Evolutionary conservation across 768 basidiomycete species (phyloP), one percentile per base, ranked within the genome.

Genomic region (Suillus occidentalis): DNA sequence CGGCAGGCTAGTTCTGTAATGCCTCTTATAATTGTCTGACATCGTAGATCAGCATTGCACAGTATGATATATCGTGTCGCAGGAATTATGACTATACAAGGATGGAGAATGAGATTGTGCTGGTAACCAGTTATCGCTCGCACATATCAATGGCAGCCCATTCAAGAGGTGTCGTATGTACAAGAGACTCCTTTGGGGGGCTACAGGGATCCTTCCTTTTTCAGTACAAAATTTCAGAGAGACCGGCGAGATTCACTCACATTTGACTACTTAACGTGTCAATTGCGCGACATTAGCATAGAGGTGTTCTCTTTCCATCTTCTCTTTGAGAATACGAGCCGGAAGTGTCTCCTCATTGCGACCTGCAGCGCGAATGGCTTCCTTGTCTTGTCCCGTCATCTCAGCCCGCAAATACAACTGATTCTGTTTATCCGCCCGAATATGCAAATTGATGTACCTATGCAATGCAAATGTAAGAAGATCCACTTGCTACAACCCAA

Each of bases 361-460:
- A 1, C 42, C 34, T 18, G 45, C 64, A n/a, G 34, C 61, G 12
- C 60, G 57, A 20, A 70, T 49, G 3, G 65, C 63, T 12, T 16
- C 55, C 28, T 67, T 70, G 36, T 70, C 69, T 37, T 45, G n/a
- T 7, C 65, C 66, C 22, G 66, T 70, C 47, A 70, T 70, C 37
- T 70, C 69, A 13, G 58, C 28, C 3, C 64, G 66, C 4, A 68
- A 43, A 40, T 56, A 63, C 39, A 70, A 13, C 39, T 70, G 34
- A 12, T 70, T 70, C 59, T 70, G 6, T 43, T 70, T 70, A 31
- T 70, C 69, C 0, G 64, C 53, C 16, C 66, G 64, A 28, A 70
- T 53, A 20, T 70, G 69, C 6, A 25, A 25, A 20, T 70, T 64
- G n/a, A 67, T 64, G 25, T 37, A 62, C 60, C 69, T 70, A 10